These are phyloP conservation scores for Suhomyces taliae DNA, from an alignment of 1,139 yeast species.

Conservation along the genomic window DNA sequence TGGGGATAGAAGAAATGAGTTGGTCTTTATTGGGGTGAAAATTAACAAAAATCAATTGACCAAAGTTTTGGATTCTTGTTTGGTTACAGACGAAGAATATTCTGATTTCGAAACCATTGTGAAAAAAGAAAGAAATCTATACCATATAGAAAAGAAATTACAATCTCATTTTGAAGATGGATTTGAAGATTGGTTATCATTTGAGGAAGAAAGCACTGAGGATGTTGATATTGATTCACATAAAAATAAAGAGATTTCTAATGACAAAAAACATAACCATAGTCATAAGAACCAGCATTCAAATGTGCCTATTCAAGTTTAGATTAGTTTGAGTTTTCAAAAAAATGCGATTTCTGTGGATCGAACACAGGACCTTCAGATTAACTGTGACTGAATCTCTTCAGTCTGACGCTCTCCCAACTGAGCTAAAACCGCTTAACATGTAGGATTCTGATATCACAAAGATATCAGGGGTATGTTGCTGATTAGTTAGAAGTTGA, in stretches of 20 bases:
- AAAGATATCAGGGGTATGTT: too few relatives aligned
- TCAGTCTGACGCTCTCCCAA: constrained; percentile 36
- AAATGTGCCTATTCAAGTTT: background rate
- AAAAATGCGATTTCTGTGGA: constrained; percentile 36
- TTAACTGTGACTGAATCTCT: constrained; percentile 35
- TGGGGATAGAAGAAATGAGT: constrained; percentile 47
- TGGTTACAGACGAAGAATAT: constrained; percentile 37
- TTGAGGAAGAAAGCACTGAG: constrained; percentile 8
- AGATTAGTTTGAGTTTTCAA: constrained; percentile 1
- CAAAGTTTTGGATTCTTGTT: constrained; percentile 32
- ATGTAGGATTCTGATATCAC: background rate
- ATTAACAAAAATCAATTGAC: constrained; percentile 27
- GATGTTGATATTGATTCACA: too few relatives aligned
- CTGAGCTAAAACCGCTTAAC: constrained; percentile 18
- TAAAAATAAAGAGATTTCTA: background rate
- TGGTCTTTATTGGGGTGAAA: constrained; percentile 45
- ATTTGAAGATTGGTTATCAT: constrained; percentile 25
- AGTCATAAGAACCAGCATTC: too few relatives aligned
- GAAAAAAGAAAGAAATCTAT: constrained; percentile 23
- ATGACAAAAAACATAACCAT: background rate
- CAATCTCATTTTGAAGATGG: constrained; percentile 37
- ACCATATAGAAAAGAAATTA: constrained; percentile 30
- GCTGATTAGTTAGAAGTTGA: too few relatives aligned
- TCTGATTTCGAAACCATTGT: constrained; percentile 25
- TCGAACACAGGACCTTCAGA: constrained; percentile 60